Evolutionary conservation across 164 flowering plant species (phyloP).

Genomic region (Hamamelis virginiana): DNA sequence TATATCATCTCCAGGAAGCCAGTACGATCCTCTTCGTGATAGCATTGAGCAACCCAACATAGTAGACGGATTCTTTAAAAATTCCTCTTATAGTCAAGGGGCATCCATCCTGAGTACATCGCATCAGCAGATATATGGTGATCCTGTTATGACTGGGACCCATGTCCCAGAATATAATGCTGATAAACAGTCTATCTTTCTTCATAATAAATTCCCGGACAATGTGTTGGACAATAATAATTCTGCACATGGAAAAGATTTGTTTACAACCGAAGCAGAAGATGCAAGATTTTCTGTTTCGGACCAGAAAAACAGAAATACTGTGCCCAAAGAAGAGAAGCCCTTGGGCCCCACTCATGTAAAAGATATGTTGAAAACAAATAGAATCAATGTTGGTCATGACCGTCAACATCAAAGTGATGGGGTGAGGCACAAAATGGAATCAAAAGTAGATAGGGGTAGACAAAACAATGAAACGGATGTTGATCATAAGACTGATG

Average conservation of each 20-base stretch:
- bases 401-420: conserved; percentile 25
- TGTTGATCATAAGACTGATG: conserved; percentile 23
- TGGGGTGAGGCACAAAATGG: conserved; percentile 25
- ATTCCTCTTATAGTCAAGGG: conserved; percentile 28
- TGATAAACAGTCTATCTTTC: conserved; percentile 20
- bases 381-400: conserved; percentile 9
- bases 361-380: conserved; percentile 26
- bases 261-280: conserved; percentile 23
- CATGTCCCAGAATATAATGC: conserved; percentile 18
- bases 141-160: conserved; percentile 21
- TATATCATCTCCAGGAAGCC: conserved; percentile 44
- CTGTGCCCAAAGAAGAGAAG: conserved; percentile 25
- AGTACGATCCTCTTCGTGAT: conserved; percentile 69
- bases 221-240: conserved; percentile 21
- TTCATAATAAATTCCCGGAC: conserved; percentile 17
- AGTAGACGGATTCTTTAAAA: conserved; percentile 26
- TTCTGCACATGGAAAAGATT: conserved; percentile 20
- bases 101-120: conserved; percentile 16
- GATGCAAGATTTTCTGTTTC: conserved; percentile 25
- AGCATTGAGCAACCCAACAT: conserved; percentile 47
- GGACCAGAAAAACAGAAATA: conserved; percentile 25
- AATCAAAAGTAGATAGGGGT: conserved; percentile 18
- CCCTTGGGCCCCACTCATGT: conserved; percentile 16
- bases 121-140: conserved; percentile 25
- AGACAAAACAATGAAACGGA: conserved; percentile 25